Percentiles rank a stretch among this genome's conserved stretches.
Evolutionary conservation across 768 basidiomycete genomes (phyloP).

Genomic region (Suillus subalutaceus): DNA sequence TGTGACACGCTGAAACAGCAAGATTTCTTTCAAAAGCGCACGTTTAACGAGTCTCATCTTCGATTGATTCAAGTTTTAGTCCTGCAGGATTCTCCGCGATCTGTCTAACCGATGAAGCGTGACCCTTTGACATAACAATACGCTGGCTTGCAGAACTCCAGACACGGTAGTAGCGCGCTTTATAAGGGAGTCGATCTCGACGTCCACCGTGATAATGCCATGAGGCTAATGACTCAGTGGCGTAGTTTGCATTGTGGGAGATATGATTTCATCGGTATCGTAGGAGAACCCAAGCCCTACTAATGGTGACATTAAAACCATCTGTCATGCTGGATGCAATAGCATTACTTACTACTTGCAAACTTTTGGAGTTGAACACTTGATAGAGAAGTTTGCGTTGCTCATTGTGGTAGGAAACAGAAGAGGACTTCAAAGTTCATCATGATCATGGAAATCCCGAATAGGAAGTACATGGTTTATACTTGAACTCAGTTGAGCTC

Average conservation of each 20-base stretch:
- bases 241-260: not conserved
- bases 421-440: not conserved
- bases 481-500: not conserved
- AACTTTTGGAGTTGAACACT: not conserved
- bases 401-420: not conserved
- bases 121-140: not conserved
- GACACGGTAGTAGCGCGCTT: not conserved
- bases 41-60: not conserved
- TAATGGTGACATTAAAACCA: not conserved
- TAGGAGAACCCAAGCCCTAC: too few relatives aligned
- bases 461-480: not conserved
- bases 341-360: not conserved
- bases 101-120: not conserved
- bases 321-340: not conserved
- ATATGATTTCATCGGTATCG: not conserved
- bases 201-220: not conserved
- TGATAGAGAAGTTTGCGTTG: not conserved
- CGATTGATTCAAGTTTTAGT: not conserved
- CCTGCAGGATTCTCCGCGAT: not conserved
- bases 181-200: not conserved
- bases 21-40: not conserved
- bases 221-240: not conserved
- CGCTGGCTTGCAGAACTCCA: not conserved
- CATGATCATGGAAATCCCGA: not conserved
- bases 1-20: not conserved